Conservation (phyloP, 2,329 filamentous ascomycete genomes). For the Penicillium frequentans region DNA sequence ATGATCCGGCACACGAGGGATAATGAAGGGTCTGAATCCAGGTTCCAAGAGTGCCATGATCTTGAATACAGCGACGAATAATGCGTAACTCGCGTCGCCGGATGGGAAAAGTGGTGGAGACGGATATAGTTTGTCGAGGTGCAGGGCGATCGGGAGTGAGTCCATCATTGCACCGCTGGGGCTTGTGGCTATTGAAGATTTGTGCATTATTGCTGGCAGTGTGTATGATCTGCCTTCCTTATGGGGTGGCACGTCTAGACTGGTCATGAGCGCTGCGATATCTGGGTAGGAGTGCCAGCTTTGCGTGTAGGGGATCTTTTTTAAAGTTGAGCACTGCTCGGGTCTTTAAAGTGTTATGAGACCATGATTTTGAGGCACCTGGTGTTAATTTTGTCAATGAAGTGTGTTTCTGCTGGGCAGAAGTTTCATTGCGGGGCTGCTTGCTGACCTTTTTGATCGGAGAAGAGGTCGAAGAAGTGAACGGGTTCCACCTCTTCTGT, state of each 20-base stretch:
- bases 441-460: slow-evolving; percentile 21
- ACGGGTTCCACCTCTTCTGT: slow-evolving; percentile 21
- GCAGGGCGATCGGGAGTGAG: slow-evolving; percentile 30
- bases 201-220: slow-evolving; percentile 31
- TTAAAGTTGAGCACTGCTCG: slow-evolving; percentile 25
- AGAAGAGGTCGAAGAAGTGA: slow-evolving; percentile 34
- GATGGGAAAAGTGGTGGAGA: slow-evolving; percentile 31
- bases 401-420: neutral
- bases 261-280: slow-evolving; percentile 23
- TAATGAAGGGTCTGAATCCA: slow-evolving; percentile 10
- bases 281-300: slow-evolving; percentile 20
- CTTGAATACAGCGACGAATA: slow-evolving; percentile 20
- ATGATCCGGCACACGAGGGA: slow-evolving; percentile 21
- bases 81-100: slow-evolving; percentile 30
- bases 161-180: slow-evolving; percentile 29
- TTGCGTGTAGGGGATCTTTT: slow-evolving; percentile 23
- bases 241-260: slow-evolving; percentile 21
- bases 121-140: slow-evolving; percentile 29
- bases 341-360: slow-evolving; percentile 21
- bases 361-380: slow-evolving; percentile 31
- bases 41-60: neutral
- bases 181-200: slow-evolving; percentile 17
- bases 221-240: slow-evolving; percentile 22
- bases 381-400: neutral
- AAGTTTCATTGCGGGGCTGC: neutral